Percentiles rank a stretch among this genome's conserved stretches.
Conservation (phyloP, 2,329 filamentous ascomycete species). For the Ceratocystis smalleyi region DNA sequence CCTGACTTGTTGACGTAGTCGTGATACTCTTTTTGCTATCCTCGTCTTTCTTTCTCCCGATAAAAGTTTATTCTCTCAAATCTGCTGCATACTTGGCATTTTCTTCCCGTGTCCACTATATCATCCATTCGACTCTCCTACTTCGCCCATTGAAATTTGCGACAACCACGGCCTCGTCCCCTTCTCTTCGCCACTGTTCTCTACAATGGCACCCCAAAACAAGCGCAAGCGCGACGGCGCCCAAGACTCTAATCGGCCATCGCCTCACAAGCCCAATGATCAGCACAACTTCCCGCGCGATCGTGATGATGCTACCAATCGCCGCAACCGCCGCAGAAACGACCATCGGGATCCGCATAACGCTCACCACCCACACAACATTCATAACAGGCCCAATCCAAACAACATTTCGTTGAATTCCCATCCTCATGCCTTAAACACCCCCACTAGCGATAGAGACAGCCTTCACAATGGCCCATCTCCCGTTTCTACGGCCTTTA, state of each 20-base stretch:
- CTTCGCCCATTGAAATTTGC: not conserved
- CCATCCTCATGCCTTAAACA: not conserved
- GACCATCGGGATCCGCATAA: slow-evolving; percentile 40
- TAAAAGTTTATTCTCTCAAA: not conserved
- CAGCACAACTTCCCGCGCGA: slow-evolving; percentile 43
- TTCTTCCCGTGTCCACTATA: not conserved
- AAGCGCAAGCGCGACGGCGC: slow-evolving; percentile 38
- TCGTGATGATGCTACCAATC: slow-evolving; percentile 28
- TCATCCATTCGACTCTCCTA: not conserved
- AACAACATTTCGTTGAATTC: not conserved
- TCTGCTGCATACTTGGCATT: not conserved
- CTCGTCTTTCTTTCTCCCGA: not conserved
- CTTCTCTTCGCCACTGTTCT: slow-evolving; percentile 16
- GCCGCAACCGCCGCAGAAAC: slow-evolving; percentile 32
- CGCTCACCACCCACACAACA: slow-evolving; percentile 21
- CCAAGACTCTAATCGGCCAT: slow-evolving; percentile 36
- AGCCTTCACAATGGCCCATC: slow-evolving; percentile 8
- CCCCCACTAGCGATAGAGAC: slow-evolving; percentile 3
- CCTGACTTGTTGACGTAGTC: no score
- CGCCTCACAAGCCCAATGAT: slow-evolving; percentile 47
- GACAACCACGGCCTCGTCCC: not conserved
- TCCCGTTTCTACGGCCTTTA: slow-evolving; percentile 9
- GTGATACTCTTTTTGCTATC: not conserved
- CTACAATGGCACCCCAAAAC: slow-evolving; percentile 43
- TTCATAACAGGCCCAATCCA: slow-evolving; percentile 25